A percentile compares a stretch with the other conserved stretches of the same genome.
Evolutionary conservation across 768 basidiomycete genomes (phyloP).

Genomic region (Albatrellus ellisii): DNA sequence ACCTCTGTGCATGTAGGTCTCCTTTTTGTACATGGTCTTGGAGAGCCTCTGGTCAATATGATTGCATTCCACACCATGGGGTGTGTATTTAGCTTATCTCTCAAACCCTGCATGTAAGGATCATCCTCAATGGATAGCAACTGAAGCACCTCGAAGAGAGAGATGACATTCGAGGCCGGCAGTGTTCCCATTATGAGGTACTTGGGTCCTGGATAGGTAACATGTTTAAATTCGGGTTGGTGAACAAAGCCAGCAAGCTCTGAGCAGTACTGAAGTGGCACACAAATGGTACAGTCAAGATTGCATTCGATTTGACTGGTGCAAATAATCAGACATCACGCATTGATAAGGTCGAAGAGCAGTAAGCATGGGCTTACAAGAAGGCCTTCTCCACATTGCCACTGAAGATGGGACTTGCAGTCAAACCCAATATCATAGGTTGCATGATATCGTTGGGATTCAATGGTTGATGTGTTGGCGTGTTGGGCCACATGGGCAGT

Average conservation of each 20-base stretch:
- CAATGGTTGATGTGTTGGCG: background rate
- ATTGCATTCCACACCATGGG: slow-evolving; percentile 26
- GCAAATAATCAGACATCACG: slow-evolving; percentile 1
- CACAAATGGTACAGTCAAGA: slow-evolving; percentile 50
- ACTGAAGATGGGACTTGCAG: slow-evolving; percentile 75
- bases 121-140: slow-evolving; percentile 52
- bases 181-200: slow-evolving; percentile 19
- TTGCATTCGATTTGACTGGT: slow-evolving; percentile 52
- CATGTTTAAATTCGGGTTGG: slow-evolving; percentile 48
- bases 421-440: slow-evolving; percentile 63
- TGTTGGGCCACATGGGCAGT: slow-evolving; percentile 26
- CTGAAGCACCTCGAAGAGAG: slow-evolving; percentile 29
- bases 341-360: background rate
- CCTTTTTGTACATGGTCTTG: slow-evolving; percentile 39
- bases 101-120: slow-evolving; percentile 43
- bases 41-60: slow-evolving; percentile 57
- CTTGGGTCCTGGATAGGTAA: slow-evolving; percentile 29
- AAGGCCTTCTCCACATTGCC: slow-evolving; percentile 52
- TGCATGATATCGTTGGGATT: slow-evolving; percentile 21
- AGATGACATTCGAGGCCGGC: slow-evolving; percentile 37
- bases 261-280: slow-evolving; percentile 39
- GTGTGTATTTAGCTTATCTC: slow-evolving; percentile 28
- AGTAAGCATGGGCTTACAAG: slow-evolving; percentile 35
- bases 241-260: slow-evolving; percentile 52
- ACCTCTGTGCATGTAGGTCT: slow-evolving; percentile 55